Conservation (phyloP, 352 stramenopile genomes). For the Phytophthora sojae region DNA sequence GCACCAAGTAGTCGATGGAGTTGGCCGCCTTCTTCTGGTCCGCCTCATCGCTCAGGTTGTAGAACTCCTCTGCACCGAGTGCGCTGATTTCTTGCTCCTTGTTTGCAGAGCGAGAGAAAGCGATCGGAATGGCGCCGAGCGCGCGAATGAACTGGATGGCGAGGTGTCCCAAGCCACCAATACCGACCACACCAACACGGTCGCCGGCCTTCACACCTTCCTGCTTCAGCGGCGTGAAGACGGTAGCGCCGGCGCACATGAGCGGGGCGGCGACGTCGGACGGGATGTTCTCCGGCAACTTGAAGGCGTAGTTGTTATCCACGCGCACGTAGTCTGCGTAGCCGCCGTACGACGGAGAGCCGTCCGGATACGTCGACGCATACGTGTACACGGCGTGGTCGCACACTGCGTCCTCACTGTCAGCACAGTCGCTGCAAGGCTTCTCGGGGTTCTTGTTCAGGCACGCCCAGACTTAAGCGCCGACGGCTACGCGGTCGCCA, state of each 20-base stretch:
- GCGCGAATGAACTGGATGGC: slow-evolving; percentile 24
- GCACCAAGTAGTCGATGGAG: slow-evolving; percentile 9
- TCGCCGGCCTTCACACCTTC: slow-evolving; percentile 12
- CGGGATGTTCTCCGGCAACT: slow-evolving; percentile 8
- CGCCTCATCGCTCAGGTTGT: slow-evolving; percentile 14
- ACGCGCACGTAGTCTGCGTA: slow-evolving; percentile 10
- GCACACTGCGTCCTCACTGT: neutral
- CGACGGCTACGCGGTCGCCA: neutral
- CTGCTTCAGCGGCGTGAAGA: slow-evolving; percentile 6
- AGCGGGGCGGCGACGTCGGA: slow-evolving; percentile 6
- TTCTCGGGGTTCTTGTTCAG: neutral
- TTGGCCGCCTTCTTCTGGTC: slow-evolving; percentile 15
- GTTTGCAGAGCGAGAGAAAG: slow-evolving; percentile 17
- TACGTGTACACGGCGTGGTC: neutral
- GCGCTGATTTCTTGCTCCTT: slow-evolving; percentile 18
- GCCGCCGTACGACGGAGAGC: neutral
- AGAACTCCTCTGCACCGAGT: slow-evolving; percentile 17
- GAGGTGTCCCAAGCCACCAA: slow-evolving; percentile 6
- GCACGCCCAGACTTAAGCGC: neutral
- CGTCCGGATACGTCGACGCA: neutral
- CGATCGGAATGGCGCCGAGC: slow-evolving; percentile 1
- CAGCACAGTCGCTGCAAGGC: neutral
- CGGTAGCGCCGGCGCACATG: slow-evolving; percentile 6
- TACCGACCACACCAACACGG: slow-evolving; percentile 11
- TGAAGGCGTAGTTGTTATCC: slow-evolving; percentile 7